Evolutionary conservation across 768 basidiomycete species (phyloP).

Genomic region (Tylopilus subfusipes): DNA sequence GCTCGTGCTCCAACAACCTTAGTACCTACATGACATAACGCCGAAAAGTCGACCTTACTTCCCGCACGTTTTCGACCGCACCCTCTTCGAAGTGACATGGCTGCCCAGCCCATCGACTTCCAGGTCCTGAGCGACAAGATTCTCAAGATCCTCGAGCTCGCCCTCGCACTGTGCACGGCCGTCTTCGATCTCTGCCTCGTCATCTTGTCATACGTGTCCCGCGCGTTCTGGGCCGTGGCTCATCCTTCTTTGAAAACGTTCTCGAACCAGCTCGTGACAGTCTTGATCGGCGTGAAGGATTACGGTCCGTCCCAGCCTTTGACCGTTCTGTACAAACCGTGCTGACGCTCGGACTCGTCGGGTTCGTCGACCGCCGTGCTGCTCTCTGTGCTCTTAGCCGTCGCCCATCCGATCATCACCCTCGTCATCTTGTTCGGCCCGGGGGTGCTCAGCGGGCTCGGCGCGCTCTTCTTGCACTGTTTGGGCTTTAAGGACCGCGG

Average conservation of each 20-base stretch:
- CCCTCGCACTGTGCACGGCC: slow-evolving; percentile 1
- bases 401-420: slow-evolving; percentile 13
- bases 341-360: too few species aligned
- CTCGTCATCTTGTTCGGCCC: not conserved
- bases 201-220: slow-evolving; percentile 5
- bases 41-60: too few species aligned
- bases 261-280: slow-evolving; percentile 11
- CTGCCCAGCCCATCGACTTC: slow-evolving; percentile 16
- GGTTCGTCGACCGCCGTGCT: too few species aligned
- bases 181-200: slow-evolving; percentile 1
- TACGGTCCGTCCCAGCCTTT: slow-evolving; percentile 9
- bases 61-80: not conserved
- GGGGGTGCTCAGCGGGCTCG: not conserved
- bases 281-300: slow-evolving; percentile 6
- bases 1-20: too few species aligned
- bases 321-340: too few species aligned
- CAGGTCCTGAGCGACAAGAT: slow-evolving; percentile 11
- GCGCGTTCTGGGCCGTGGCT: slow-evolving; percentile 6
- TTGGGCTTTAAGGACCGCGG: not conserved
- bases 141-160: slow-evolving; percentile 3
- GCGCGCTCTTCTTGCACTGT: not conserved
- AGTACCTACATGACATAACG: too few species aligned
- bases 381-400: not conserved
- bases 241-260: slow-evolving; percentile 25
- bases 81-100: too few species aligned